Evolutionary conservation across 345 rosid genomes (phyloP), one percentile per base, ranked within the genome.

Genomic region (Xanthoceras sorbifolium): DNA sequence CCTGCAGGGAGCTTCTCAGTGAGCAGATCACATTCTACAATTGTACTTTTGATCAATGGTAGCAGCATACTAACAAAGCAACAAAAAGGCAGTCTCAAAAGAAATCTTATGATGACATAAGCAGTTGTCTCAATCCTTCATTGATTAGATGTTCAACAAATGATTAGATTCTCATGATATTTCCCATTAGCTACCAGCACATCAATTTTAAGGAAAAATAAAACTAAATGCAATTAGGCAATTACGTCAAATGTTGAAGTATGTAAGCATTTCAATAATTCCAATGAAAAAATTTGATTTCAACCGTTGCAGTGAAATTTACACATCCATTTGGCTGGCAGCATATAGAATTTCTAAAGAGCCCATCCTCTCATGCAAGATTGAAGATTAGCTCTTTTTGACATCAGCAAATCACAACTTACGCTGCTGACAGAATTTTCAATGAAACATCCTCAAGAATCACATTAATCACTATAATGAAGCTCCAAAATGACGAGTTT

Each of bases 1-100:
- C 86, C 99, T 97, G 88, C 62, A 85, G 60, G 55, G 34, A 74
- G 65, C 65, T 77, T 38, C 69, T 81, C 68, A 83, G 61, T 34
- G n/a, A 76, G 66, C 65, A 65, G 22, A 26, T 34, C n/a, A 25
- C 40, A 38, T n/a, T 20, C 48, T 54, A 74, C 17, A 12, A 40
- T 23, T 31, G 42, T 17, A 42, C 3, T 60, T 40, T 22, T 9
- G 14, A 23, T 50, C 22, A 6, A 29, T 3, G 40, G 2, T 18
- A 22, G 38, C 23, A 2, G 12, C 15, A 25, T 25, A 50, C 22
- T 70, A 80, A 52, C 48, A 38, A 54, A 11, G 23, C 12, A 31
- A 69, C 9, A 67, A n/a, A 36, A 55, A 25, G 26, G 26, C 25
- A 23, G 52, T 67, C 28, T 9, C 7, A 38, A 42, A 3, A 9